These are phyloP conservation scores for Xylaria castorea DNA, from an alignment of 495 filamentous ascomycete species.

Conservation along the genomic window DNA sequence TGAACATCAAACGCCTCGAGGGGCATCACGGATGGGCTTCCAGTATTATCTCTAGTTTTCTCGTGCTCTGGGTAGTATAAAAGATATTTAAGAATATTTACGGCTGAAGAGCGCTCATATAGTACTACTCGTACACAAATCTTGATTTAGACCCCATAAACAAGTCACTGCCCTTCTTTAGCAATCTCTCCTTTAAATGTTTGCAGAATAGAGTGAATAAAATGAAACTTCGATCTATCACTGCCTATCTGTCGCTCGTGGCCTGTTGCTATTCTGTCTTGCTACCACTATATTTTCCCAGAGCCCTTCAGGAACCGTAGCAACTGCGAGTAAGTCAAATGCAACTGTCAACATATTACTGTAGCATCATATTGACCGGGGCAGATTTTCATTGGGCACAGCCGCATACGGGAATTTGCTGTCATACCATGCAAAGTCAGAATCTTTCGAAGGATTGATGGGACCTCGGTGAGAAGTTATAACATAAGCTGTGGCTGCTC, in stretches of 20 bases:
- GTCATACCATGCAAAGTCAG: neutral
- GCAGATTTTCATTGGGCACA: constrained; percentile 4
- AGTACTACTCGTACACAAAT: neutral
- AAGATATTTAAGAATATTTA: too few species aligned
- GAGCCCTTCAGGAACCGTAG: too few species aligned
- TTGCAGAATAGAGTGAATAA: neutral
- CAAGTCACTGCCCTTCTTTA: too few species aligned
- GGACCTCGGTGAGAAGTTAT: neutral
- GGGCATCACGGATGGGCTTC: neutral
- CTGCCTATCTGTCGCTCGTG: neutral
- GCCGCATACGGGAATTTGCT: neutral
- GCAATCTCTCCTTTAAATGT: too few species aligned
- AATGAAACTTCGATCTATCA: neutral
- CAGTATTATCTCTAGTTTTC: neutral
- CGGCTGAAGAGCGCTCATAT: too few species aligned
- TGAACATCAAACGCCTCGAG: neutral
- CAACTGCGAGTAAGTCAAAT: too few species aligned
- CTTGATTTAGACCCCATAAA: neutral
- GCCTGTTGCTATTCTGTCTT: too few species aligned
- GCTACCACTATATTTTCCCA: too few species aligned
- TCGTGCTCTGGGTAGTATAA: neutral
- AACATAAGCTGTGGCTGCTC: too few species aligned
- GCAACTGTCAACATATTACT: too few species aligned
- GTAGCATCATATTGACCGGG: neutral
- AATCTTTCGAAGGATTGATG: neutral